phyloP scores from a whole-genome alignment of 2,329 filamentous ascomycete species.

The Aspergillus hortae region DNA sequence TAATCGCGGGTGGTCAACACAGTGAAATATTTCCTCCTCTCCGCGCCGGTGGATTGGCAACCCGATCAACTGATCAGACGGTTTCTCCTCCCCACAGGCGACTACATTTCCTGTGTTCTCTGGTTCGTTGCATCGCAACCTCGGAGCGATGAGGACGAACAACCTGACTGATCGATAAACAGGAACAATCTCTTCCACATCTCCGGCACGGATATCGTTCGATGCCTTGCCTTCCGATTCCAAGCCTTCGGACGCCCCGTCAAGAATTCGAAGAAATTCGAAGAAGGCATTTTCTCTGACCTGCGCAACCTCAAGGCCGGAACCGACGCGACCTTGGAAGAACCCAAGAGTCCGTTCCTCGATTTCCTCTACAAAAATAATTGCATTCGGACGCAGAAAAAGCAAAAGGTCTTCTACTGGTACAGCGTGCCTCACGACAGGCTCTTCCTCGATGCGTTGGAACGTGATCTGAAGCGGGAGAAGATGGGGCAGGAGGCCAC shows the following conservation, averaged over 20 bases:
- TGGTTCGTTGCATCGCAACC: conserved; percentile 56
- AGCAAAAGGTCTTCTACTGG: conserved; percentile 99
- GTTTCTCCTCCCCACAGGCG: conserved; percentile 91
- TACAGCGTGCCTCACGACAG: conserved; percentile 98
- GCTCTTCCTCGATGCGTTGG: conserved; percentile 93
- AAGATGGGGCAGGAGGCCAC: conserved; percentile 99
- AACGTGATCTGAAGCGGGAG: conserved; percentile 96
- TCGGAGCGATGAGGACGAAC: conserved; percentile 8
- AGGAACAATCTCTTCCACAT: conserved; percentile 99
- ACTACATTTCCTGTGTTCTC: conserved; percentile 97
- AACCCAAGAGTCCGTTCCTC: conserved; percentile 96
- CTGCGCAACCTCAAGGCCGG: conserved; percentile 97
- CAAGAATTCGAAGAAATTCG: conserved; percentile 99
- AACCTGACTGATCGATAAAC: conserved; percentile 14
- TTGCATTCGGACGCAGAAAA: conserved; percentile 99
- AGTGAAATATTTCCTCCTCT: conserved; percentile 99
- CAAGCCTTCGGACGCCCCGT: conserved; percentile 97
- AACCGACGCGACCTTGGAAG: conserved; percentile 95
- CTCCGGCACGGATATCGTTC: conserved; percentile 96
- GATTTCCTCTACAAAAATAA: conserved; percentile 99
- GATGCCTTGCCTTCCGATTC: conserved; percentile 96
- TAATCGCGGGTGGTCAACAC: conserved; percentile 14
- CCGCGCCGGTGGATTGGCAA: conserved; percentile 95
- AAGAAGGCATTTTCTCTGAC: conserved; percentile 99
- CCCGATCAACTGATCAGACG: conserved; percentile 94